A percentile compares a stretch with the other conserved stretches of the same genome.
Conservation (phyloP, 495 filamentous ascomycete genomes). For the Ascobolus immersus region DNA sequence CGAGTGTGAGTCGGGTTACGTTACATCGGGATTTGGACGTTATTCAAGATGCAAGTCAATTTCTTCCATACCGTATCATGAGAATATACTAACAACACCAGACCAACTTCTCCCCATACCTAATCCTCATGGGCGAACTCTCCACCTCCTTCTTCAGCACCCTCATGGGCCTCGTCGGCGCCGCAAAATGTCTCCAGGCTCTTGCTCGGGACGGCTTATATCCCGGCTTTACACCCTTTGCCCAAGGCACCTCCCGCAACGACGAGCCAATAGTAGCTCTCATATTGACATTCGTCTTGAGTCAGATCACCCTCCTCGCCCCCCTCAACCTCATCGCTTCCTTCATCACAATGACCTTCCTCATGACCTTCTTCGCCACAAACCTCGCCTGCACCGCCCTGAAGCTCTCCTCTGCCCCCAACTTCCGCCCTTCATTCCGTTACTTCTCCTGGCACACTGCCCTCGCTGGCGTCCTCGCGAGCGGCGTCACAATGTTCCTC, state of each 20-base stretch:
- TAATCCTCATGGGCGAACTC: slow-evolving; percentile 61
- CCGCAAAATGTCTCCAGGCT: slow-evolving; percentile 70
- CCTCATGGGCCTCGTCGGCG: slow-evolving; percentile 66
- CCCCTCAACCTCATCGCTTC: slow-evolving; percentile 76
- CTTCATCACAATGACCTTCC: slow-evolving; percentile 69
- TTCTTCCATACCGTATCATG: not conserved
- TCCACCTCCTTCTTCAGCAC: slow-evolving; percentile 64
- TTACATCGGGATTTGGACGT: slow-evolving; percentile 53
- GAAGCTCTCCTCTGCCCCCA: slow-evolving; percentile 80
- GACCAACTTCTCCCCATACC: slow-evolving; percentile 41
- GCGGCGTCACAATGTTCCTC: slow-evolving; percentile 23
- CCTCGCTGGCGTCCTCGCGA: slow-evolving; percentile 42
- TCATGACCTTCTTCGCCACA: slow-evolving; percentile 51
- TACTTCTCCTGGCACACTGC: slow-evolving; percentile 27
- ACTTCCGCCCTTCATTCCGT: slow-evolving; percentile 68
- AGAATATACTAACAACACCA: slow-evolving; percentile 8
- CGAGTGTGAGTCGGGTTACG: slow-evolving; percentile 46
- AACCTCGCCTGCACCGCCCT: slow-evolving; percentile 71
- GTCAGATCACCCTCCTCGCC: slow-evolving; percentile 58
- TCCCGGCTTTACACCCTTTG: slow-evolving; percentile 48
- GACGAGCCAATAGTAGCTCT: slow-evolving; percentile 64
- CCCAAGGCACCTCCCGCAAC: slow-evolving; percentile 42
- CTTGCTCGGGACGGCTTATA: slow-evolving; percentile 57
- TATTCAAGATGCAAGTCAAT: slow-evolving; percentile 36
- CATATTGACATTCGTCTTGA: slow-evolving; percentile 45